Conservation (phyloP, 352 stramenopile species). For the Pythium vanterpoolii region DNA sequence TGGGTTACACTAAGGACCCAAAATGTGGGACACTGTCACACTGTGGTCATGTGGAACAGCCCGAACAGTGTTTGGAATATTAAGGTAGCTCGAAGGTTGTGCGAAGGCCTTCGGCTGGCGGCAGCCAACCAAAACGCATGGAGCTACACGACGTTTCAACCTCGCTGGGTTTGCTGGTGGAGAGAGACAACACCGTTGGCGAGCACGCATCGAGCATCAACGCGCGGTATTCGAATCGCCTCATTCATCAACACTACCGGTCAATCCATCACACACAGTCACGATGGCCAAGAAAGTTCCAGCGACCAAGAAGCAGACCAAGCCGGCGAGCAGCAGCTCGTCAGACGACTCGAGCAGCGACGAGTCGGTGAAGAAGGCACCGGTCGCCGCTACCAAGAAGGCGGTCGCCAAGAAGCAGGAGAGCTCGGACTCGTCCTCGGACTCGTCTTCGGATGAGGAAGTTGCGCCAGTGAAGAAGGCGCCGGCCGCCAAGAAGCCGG, state of each 20-base stretch:
- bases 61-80: background rate
- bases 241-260: conserved; percentile 8
- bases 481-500: conserved; percentile 25
- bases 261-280: conserved; percentile 14
- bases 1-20: background rate
- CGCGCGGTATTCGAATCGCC: background rate
- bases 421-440: conserved; percentile 31
- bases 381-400: conserved; percentile 26
- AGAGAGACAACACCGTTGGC: conserved; percentile 11
- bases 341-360: conserved; percentile 41
- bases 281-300: conserved; percentile 43
- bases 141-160: conserved; percentile 31
- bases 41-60: background rate
- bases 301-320: conserved; percentile 33
- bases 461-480: conserved; percentile 10
- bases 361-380: conserved; percentile 39
- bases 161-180: background rate
- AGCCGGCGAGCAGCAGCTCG: conserved; percentile 34
- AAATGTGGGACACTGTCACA: conserved; percentile 8
- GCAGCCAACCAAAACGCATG: conserved; percentile 28
- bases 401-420: conserved; percentile 51
- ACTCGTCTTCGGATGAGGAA: conserved; percentile 35
- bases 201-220: conserved; percentile 23
- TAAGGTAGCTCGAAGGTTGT: conserved; percentile 26
- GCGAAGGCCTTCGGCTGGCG: conserved; percentile 22